Conservation (phyloP, 2,329 filamentous ascomycete species). For the Xylariaceae sp. region DNA sequence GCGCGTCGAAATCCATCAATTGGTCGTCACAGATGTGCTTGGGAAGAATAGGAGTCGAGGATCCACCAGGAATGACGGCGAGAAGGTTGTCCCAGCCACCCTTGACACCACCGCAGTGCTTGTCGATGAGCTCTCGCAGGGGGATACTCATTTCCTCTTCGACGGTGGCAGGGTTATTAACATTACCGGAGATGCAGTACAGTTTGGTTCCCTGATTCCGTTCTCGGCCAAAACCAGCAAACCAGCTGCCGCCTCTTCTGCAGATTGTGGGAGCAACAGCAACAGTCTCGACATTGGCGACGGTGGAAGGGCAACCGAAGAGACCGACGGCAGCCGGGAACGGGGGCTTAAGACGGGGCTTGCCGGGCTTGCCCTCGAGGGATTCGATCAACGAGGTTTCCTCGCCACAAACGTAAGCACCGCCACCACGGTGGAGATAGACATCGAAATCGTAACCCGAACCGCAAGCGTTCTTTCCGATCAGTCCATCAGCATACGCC, state of each 20-base stretch:
- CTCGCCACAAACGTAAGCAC: slow-evolving; percentile 96
- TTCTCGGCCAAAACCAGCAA: slow-evolving; percentile 88
- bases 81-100: slow-evolving; percentile 98
- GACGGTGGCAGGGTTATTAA: slow-evolving; percentile 97
- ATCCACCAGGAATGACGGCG: slow-evolving; percentile 92
- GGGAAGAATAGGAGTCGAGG: slow-evolving; percentile 91
- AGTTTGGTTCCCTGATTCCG: slow-evolving; percentile 97
- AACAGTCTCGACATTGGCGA: slow-evolving; percentile 96
- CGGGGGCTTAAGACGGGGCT: slow-evolving; percentile 96
- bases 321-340: slow-evolving; percentile 97
- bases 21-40: slow-evolving; percentile 88
- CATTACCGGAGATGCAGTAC: slow-evolving; percentile 95
- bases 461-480: slow-evolving; percentile 96
- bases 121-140: slow-evolving; percentile 91
- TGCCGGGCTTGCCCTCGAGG: slow-evolving; percentile 95
- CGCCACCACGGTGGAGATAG: slow-evolving; percentile 92
- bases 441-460: slow-evolving; percentile 98
- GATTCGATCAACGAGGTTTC: slow-evolving; percentile 98
- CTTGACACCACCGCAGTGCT: slow-evolving; percentile 93
- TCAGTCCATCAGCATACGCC: slow-evolving; percentile 87
- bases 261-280: slow-evolving; percentile 94
- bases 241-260: slow-evolving; percentile 88
- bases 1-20: slow-evolving; percentile 96
- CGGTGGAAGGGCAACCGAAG: slow-evolving; percentile 95
- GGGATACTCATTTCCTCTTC: slow-evolving; percentile 99